phyloP scores from a whole-genome alignment of 1,139 yeast species.

The Ogataea hybrid region DNA sequence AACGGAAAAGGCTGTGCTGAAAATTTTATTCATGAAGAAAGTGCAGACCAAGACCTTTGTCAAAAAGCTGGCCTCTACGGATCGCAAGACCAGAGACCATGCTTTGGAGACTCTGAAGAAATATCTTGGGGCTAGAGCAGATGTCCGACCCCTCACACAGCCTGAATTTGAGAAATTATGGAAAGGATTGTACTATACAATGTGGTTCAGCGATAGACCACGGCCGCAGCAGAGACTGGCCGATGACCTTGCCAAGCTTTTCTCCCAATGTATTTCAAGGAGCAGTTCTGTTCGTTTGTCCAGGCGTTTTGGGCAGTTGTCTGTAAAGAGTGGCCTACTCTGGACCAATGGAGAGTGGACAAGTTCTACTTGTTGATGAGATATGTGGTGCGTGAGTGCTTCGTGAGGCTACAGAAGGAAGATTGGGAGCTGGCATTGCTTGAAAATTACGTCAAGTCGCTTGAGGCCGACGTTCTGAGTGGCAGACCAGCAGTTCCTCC shows the following conservation, averaged over 20 bases:
- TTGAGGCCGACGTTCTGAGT: constrained; percentile 42
- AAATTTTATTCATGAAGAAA: constrained; percentile 12
- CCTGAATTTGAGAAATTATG: constrained; percentile 79
- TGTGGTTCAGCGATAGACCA: constrained; percentile 97
- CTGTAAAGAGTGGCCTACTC: constrained; percentile 75
- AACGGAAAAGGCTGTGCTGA: constrained; percentile 9
- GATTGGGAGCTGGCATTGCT: constrained; percentile 58
- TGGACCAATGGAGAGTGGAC: constrained; percentile 87
- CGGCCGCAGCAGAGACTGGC: constrained; percentile 88
- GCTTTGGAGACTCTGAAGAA: constrained; percentile 68
- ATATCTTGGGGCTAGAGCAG: constrained; percentile 43
- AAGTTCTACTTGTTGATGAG: constrained; percentile 81
- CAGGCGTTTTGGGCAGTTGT: constrained; percentile 83
- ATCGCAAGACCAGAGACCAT: constrained; percentile 68
- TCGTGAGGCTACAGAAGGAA: constrained; percentile 52
- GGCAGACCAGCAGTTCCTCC: constrained; percentile 61
- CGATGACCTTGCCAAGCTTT: constrained; percentile 62
- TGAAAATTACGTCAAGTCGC: constrained; percentile 42
- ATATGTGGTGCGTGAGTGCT: constrained; percentile 65
- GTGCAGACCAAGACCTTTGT: constrained; percentile 52
- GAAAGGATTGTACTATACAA: constrained; percentile 88
- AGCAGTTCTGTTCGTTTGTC: constrained; percentile 49
- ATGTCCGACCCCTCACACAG: constrained; percentile 20
- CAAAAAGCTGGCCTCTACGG: constrained; percentile 81
- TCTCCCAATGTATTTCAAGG: constrained; percentile 42